Conservation (phyloP, 176 grass and related monocot genomes). For the sorghum (Sorghum bicolor) region DNA sequence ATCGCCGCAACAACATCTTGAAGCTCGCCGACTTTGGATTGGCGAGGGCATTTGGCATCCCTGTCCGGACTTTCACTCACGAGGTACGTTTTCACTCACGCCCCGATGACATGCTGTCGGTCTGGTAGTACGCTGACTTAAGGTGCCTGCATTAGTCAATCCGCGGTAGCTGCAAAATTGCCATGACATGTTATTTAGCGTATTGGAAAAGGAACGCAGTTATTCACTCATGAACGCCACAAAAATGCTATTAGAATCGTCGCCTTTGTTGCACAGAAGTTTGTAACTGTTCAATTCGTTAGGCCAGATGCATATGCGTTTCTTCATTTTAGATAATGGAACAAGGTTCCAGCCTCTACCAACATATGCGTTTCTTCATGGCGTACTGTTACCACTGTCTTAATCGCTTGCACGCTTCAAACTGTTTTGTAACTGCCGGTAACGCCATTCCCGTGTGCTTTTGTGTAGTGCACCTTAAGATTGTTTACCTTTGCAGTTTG, state of each 20-base stretch:
- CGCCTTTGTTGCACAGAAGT: background rate
- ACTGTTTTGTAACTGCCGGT: background rate
- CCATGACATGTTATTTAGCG: background rate
- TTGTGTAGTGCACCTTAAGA: background rate
- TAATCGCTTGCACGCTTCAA: background rate
- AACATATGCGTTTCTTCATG: background rate
- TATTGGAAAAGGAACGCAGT: background rate
- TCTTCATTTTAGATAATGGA: no score
- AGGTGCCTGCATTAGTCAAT: background rate
- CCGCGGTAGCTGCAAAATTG: background rate
- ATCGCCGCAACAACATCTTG: slow-evolving; percentile 60
- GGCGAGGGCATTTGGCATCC: slow-evolving; percentile 82
- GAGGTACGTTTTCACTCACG: slow-evolving; percentile 36
- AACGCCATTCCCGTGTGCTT: background rate
- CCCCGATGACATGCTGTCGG: background rate
- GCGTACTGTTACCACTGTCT: background rate
- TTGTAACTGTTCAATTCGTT: background rate
- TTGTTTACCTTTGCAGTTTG: background rate
- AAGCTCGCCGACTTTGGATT: slow-evolving; percentile 99
- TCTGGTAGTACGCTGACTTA: background rate
- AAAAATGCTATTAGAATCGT: background rate
- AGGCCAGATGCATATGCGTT: background rate
- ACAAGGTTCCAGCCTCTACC: no score
- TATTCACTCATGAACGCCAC: background rate
- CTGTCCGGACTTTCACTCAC: slow-evolving; percentile 82